Conservation (phyloP, 257 asterid genomes). For the Penstemon barbatus region DNA sequence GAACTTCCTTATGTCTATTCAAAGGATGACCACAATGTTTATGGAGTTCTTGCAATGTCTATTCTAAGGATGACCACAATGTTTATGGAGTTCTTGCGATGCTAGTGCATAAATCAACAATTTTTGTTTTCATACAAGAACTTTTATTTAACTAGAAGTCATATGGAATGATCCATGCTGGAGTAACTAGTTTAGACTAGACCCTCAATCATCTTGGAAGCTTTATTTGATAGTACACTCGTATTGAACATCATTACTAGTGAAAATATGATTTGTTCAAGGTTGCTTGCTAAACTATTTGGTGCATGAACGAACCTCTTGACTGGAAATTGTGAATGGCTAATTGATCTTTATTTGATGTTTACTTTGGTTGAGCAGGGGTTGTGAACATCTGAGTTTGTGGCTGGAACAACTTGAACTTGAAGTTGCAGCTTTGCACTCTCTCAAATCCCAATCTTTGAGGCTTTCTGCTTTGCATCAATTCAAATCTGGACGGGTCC, state of each 20-base stretch:
- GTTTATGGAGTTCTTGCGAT: slow-evolving; percentile 1
- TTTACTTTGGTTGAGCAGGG: slow-evolving; percentile 54
- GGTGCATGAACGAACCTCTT: background rate
- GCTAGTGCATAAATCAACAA: background rate
- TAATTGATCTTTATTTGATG: slow-evolving; percentile 24
- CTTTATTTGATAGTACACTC: slow-evolving; percentile 7
- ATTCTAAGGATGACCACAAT: background rate
- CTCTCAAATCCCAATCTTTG: slow-evolving; percentile 79
- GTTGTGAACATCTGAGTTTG: slow-evolving; percentile 76
- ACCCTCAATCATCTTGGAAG: slow-evolving; percentile 2
- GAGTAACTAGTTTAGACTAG: background rate
- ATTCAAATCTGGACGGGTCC: slow-evolving; percentile 87
- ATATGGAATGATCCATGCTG: background rate
- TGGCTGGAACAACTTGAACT: slow-evolving; percentile 77
- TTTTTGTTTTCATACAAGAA: background rate
- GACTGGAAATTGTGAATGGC: background rate
- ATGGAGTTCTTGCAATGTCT: too few relatives aligned
- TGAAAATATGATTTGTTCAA: background rate
- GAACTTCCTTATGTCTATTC: background rate
- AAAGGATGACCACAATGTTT: too few relatives aligned
- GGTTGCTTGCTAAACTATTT: background rate
- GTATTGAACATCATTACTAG: background rate
- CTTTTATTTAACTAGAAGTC: background rate
- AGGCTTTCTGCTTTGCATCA: slow-evolving; percentile 88
- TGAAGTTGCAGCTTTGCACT: slow-evolving; percentile 81